Evolutionary conservation across 352 stramenopile genomes (phyloP).

Genomic region (Phytopythium chamaehyphon): DNA sequence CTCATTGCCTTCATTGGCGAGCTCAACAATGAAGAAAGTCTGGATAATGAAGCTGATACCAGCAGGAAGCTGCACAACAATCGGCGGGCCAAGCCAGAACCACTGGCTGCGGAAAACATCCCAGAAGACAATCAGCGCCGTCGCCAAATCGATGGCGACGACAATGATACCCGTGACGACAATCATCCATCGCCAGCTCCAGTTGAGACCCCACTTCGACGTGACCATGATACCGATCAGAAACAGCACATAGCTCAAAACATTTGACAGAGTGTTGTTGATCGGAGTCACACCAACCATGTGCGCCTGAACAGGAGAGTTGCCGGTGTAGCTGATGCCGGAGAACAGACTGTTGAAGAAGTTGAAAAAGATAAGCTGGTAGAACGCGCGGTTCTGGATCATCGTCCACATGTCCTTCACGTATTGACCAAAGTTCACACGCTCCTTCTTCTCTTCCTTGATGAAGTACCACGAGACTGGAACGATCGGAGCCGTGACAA

Average conservation of each 20-base stretch:
- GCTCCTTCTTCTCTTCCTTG: conserved; percentile 16
- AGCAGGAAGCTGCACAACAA: conserved; percentile 29
- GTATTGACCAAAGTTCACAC: conserved; percentile 5
- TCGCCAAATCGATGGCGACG: conserved; percentile 24
- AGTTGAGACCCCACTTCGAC: conserved; percentile 28
- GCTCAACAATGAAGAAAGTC: conserved; percentile 43
- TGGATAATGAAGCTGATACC: conserved; percentile 37
- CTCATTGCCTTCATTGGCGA: conserved; percentile 40
- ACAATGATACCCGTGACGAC: conserved; percentile 22
- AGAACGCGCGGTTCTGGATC: conserved; percentile 30
- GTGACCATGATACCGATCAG: conserved; percentile 23
- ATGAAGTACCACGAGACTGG: conserved; percentile 23
- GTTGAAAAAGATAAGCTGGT: conserved; percentile 39
- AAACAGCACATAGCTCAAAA: conserved; percentile 42
- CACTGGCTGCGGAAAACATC: conserved; percentile 37
- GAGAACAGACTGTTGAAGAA: conserved; percentile 37
- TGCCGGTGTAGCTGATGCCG: conserved; percentile 21
- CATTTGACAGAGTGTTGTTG: conserved; percentile 28
- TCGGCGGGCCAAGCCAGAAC: conserved; percentile 37
- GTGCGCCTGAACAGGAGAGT: conserved; percentile 20
- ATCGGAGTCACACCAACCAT: conserved; percentile 28
- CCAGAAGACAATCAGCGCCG: conserved; percentile 30
- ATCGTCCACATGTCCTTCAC: conserved; percentile 12
- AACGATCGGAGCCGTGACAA: conserved; percentile 11
- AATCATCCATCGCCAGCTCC: conserved; percentile 32